Evolutionary conservation across 768 basidiomycete genomes (phyloP).

Genomic region (Naganishia friedmannii): DNA sequence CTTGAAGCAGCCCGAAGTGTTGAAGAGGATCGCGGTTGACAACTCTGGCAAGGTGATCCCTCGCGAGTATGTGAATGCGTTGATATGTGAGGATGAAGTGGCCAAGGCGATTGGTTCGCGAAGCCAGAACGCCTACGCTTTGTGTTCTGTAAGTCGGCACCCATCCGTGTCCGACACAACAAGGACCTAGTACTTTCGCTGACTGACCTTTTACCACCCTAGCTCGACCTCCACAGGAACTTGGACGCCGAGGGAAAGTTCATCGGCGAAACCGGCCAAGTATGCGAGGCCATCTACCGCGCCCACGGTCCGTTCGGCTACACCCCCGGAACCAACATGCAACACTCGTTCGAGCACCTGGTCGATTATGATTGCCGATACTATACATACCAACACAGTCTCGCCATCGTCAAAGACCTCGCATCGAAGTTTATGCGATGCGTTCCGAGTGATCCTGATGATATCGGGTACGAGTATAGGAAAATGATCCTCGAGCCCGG

Average conservation of each 20-base stretch:
- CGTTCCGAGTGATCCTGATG: background rate
- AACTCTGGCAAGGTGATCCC: conserved; percentile 7
- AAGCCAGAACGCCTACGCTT: background rate
- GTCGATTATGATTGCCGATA: conserved; percentile 15
- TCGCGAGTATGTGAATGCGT: background rate
- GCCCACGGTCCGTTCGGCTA: background rate
- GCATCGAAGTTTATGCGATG: background rate
- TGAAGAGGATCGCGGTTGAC: conserved; percentile 3
- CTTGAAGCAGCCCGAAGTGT: background rate
- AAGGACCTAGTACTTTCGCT: background rate
- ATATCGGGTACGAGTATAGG: conserved; percentile 1
- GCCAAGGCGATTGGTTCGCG: background rate
- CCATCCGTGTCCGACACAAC: background rate
- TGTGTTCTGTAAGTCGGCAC: conserved; percentile 6
- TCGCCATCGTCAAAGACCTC: background rate
- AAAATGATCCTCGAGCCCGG: conserved; percentile 23
- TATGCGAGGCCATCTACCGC: background rate
- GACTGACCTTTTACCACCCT: background rate
- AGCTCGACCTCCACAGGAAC: conserved; percentile 23
- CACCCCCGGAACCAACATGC: conserved; percentile 7
- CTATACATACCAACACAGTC: conserved; percentile 17
- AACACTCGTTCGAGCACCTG: conserved; percentile 11
- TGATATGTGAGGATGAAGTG: background rate
- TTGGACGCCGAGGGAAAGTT: conserved; percentile 1
- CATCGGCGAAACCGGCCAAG: background rate